phyloP scores from a whole-genome alignment of 164 flowering plant genomes.

The Malania oleifera region DNA sequence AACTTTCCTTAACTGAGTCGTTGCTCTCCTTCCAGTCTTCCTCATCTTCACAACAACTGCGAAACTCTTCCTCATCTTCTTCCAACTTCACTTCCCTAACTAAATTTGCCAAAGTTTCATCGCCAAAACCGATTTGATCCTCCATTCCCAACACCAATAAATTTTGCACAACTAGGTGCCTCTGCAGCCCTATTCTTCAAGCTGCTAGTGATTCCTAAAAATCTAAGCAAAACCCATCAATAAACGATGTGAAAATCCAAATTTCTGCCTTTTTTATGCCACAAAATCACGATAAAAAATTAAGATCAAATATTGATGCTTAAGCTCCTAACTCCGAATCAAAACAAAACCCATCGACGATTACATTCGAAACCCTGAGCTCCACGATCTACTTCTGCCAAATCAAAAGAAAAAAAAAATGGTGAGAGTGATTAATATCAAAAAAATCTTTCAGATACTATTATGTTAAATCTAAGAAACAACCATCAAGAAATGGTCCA shows the following conservation, averaged over 20 bases:
- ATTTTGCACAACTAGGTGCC: background rate
- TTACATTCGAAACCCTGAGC: slow-evolving; percentile 8
- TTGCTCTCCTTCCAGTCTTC: slow-evolving; percentile 50
- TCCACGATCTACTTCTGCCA: background rate
- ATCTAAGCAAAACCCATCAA: background rate
- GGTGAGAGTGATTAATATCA: too few species aligned
- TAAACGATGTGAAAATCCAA: background rate
- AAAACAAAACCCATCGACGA: slow-evolving; percentile 7
- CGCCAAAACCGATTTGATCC: slow-evolving; percentile 11
- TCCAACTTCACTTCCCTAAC: slow-evolving; percentile 25
- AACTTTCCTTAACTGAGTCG: slow-evolving; percentile 31
- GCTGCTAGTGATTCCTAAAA: background rate
- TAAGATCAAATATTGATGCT: background rate
- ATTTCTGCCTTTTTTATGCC: background rate
- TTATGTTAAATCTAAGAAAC: background rate
- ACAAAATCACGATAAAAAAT: too few species aligned
- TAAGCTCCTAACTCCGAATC: background rate
- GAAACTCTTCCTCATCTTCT: slow-evolving; percentile 79
- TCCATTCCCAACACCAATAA: slow-evolving; percentile 26
- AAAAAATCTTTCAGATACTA: too few species aligned
- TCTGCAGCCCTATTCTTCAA: background rate
- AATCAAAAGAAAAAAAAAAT: background rate
- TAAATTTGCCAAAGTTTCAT: slow-evolving; percentile 8
- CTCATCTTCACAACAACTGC: slow-evolving; percentile 66
- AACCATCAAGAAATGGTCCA: background rate